These are phyloP conservation scores for Delonix regia DNA, from an alignment of 306 rosid genomes.

Conservation along the genomic window DNA sequence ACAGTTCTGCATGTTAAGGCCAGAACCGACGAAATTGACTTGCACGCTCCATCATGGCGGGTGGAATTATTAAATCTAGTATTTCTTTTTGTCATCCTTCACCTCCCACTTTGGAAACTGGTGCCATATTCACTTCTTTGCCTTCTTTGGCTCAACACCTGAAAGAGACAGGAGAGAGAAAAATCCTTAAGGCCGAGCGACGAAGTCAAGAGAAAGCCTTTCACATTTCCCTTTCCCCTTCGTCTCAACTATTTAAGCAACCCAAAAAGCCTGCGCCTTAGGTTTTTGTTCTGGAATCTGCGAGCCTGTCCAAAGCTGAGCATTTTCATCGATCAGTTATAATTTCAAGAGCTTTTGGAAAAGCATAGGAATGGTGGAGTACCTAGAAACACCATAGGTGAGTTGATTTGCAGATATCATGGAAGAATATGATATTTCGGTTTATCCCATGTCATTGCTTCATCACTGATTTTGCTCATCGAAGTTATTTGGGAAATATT, in stretches of 20 bases:
- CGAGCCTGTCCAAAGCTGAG: slow-evolving; percentile 1
- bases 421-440: neutral
- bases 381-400: slow-evolving; percentile 50
- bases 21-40: neutral
- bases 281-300: slow-evolving; percentile 39
- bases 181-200: neutral
- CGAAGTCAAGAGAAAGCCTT: neutral
- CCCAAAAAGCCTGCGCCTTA: slow-evolving; percentile 36
- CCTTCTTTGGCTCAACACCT: slow-evolving; percentile 35
- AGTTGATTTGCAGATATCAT: slow-evolving; percentile 30
- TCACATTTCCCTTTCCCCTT: slow-evolving; percentile 50
- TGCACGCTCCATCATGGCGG: slow-evolving; percentile 49
- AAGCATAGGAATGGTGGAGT: slow-evolving; percentile 37
- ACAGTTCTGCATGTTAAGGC: too few relatives aligned
- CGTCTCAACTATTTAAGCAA: neutral
- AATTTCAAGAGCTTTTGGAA: neutral
- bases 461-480: slow-evolving; percentile 24
- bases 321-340: neutral
- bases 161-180: slow-evolving; percentile 28
- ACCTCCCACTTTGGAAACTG: slow-evolving; percentile 45
- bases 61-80: slow-evolving; percentile 25
- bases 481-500: slow-evolving; percentile 5
- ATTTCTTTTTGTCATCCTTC: slow-evolving; percentile 49
- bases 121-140: slow-evolving; percentile 45
- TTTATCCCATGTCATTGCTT: slow-evolving; percentile 25